Conservation (phyloP, 2,329 filamentous ascomycete species). For the Calonectria pauciramosa region DNA sequence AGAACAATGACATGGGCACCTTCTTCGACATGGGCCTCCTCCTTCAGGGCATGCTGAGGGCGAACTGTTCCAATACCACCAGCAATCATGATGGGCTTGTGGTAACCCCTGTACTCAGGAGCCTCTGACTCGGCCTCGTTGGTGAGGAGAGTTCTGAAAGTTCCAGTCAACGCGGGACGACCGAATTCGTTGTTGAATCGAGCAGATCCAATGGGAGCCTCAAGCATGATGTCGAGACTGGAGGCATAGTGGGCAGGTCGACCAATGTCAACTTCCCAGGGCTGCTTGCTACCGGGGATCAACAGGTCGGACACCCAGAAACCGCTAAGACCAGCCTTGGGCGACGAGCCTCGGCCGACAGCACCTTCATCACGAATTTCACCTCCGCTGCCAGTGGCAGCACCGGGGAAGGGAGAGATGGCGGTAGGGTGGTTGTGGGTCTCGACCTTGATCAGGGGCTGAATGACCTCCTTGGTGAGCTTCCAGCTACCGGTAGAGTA, state of each 20-base stretch:
- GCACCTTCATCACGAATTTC: conserved; percentile 97
- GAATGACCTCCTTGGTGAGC: conserved; percentile 86
- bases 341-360: conserved; percentile 91
- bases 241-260: conserved; percentile 93
- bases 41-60: conserved; percentile 91
- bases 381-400: conserved; percentile 94
- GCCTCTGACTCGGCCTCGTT: conserved; percentile 60
- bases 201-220: conserved; percentile 94
- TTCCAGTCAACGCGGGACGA: conserved; percentile 87
- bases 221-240: conserved; percentile 96
- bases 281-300: conserved; percentile 84
- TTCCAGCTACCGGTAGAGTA: conserved; percentile 89
- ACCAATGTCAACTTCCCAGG: conserved; percentile 94
- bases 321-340: conserved; percentile 91
- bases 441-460: conserved; percentile 94
- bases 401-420: conserved; percentile 92
- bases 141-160: conserved; percentile 90
- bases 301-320: conserved; percentile 96
- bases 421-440: conserved; percentile 98
- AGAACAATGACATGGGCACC: conserved; percentile 95
- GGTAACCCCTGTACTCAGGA: conserved; percentile 87
- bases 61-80: conserved; percentile 94
- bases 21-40: conserved; percentile 81
- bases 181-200: conserved; percentile 99
- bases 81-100: conserved; percentile 99